Conservation (phyloP, 1,139 yeast species). For the Lodderomyces orthopsilosis region DNA sequence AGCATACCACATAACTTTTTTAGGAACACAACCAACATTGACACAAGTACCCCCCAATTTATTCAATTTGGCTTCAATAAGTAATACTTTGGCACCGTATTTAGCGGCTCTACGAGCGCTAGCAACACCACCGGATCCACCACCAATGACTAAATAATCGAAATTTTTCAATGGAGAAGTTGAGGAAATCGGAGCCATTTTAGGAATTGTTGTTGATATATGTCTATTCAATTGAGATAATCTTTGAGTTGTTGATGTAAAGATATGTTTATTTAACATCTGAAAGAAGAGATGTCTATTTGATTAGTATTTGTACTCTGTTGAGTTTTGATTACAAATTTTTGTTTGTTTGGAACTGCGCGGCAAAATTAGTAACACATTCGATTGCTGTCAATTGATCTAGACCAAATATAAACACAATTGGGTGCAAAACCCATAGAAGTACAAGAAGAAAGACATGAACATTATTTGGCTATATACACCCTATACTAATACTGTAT, state of each 20-base stretch:
- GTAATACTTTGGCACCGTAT: slow-evolving; percentile 82
- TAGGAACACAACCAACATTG: slow-evolving; percentile 98
- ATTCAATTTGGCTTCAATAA: slow-evolving; percentile 69
- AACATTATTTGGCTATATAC: too few species aligned
- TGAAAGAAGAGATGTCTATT: slow-evolving; percentile 1
- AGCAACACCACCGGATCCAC: slow-evolving; percentile 99
- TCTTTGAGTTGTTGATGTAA: slow-evolving; percentile 12
- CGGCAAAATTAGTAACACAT: not conserved
- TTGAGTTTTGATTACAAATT: slow-evolving; percentile 4
- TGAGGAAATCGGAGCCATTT: slow-evolving; percentile 47
- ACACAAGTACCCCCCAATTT: slow-evolving; percentile 97
- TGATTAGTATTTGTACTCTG: not conserved
- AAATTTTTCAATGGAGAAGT: slow-evolving; percentile 49
- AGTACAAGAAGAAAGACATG: too few species aligned
- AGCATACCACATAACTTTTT: slow-evolving; percentile 98
- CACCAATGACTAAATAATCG: slow-evolving; percentile 94
- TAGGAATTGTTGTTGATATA: slow-evolving; percentile 12
- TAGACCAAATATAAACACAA: too few species aligned
- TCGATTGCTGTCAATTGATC: not conserved
- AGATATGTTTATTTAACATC: slow-evolving; percentile 11
- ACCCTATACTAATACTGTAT: not conserved
- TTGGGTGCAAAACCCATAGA: too few species aligned
- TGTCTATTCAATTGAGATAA: slow-evolving; percentile 26
- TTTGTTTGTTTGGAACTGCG: not conserved
- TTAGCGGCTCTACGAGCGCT: slow-evolving; percentile 95